phyloP scores from a whole-genome alignment of 169 alveolate species.

The Perkinsus olseni region DNA sequence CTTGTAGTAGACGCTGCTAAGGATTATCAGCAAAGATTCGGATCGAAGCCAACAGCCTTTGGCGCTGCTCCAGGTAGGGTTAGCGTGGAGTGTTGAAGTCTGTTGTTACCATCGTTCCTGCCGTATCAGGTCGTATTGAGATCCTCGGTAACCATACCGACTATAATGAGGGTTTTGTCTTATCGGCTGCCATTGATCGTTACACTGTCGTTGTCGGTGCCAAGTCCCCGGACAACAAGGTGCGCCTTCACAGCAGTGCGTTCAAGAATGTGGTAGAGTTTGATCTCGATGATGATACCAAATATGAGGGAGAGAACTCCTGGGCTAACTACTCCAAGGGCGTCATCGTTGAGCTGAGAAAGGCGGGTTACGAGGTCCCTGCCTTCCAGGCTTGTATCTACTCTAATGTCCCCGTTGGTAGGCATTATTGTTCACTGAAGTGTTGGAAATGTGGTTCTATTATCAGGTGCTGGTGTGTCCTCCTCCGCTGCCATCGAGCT shows the following conservation, averaged over 20 bases:
- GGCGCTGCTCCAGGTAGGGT: not conserved
- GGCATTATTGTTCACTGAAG: not conserved
- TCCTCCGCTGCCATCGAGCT: constrained; percentile 5
- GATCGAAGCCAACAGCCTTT: not conserved
- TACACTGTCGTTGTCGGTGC: not conserved
- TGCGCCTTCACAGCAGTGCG: not conserved
- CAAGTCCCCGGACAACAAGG: not conserved
- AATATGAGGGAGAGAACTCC: not conserved
- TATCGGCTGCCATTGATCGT: constrained; percentile 5
- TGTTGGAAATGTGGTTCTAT: not conserved
- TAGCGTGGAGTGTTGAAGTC: too few relatives aligned
- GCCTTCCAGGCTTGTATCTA: not conserved
- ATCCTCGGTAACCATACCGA: constrained; percentile 13
- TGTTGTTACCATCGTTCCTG: not conserved
- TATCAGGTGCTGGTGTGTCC: not conserved
- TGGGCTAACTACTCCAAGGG: not conserved
- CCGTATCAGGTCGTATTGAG: not conserved
- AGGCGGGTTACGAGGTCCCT: not conserved
- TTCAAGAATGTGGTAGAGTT: not conserved
- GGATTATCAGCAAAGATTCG: not conserved
- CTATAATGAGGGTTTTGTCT: constrained; percentile 12
- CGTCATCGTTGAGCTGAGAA: not conserved
- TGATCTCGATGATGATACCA: not conserved
- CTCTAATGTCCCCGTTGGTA: not conserved
- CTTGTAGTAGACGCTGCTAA: not conserved